A percentile compares a stretch with the other conserved stretches of the same genome.
phyloP scores from a whole-genome alignment of 306 rosid genomes.

The Rubus idaeus region DNA sequence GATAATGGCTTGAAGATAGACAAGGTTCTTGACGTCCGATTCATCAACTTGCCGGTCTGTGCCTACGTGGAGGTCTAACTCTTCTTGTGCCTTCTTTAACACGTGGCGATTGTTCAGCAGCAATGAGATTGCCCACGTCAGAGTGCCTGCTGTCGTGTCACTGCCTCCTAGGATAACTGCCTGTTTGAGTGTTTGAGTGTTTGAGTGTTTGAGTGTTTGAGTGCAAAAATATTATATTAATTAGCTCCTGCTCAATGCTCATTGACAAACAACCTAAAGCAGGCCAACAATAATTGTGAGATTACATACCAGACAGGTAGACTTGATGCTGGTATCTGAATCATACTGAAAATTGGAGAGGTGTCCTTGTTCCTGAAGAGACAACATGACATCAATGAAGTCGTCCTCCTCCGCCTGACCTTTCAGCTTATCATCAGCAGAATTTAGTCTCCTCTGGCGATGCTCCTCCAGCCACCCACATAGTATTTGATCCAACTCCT shows the following conservation, averaged over 20 bases:
- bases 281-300: too few relatives aligned
- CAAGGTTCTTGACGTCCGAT: conserved; percentile 37
- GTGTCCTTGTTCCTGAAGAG: conserved; percentile 36
- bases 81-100: conserved; percentile 49
- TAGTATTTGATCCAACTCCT: conserved; percentile 48
- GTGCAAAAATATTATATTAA: too few relatives aligned
- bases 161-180: conserved; percentile 54
- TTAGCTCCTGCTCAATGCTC: too few relatives aligned
- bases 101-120: conserved; percentile 42
- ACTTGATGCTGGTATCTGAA: conserved; percentile 36
- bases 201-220: neutral
- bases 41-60: conserved; percentile 44
- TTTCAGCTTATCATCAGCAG: neutral
- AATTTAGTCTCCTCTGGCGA: conserved; percentile 28
- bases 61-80: conserved; percentile 50
- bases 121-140: conserved; percentile 57
- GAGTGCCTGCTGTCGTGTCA: conserved; percentile 44
- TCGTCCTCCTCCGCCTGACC: conserved; percentile 33
- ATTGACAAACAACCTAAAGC: too few relatives aligned
- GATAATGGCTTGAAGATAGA: conserved; percentile 10
- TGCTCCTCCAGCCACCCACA: conserved; percentile 57
- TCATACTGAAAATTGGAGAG: conserved; percentile 39
- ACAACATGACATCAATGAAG: conserved; percentile 65
- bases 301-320: conserved; percentile 55
- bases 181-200: conserved; percentile 1